Conservation (phyloP, 805 yeast genomes). For the Martiniozyma abietophila region DNA sequence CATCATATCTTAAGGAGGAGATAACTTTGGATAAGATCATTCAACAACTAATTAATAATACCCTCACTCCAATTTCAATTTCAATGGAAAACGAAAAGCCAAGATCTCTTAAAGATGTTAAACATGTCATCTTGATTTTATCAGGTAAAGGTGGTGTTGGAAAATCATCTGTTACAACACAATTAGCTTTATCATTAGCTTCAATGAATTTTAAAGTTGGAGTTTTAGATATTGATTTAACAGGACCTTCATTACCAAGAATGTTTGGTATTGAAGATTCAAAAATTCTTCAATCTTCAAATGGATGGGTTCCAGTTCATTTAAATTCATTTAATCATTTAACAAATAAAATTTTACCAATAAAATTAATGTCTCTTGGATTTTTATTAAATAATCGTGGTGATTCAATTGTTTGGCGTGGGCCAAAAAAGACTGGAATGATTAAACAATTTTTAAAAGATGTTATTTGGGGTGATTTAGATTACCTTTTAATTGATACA, state of each 20-base stretch:
- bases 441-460: constrained; percentile 86
- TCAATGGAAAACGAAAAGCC: too few relatives aligned
- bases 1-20: too few relatives aligned
- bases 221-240: constrained; percentile 86
- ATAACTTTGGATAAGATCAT: too few relatives aligned
- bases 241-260: constrained; percentile 94
- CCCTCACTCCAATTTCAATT: too few relatives aligned
- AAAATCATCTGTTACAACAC: constrained; percentile 92
- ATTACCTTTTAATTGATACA: constrained; percentile 82
- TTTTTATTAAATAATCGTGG: constrained; percentile 78
- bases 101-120: constrained; percentile 35
- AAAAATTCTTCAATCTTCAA: constrained; percentile 73
- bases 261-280: constrained; percentile 85
- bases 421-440: constrained; percentile 98
- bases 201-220: constrained; percentile 76
- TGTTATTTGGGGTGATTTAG: constrained; percentile 81
- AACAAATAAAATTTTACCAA: constrained; percentile 15
- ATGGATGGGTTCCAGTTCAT: constrained; percentile 95
- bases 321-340: constrained; percentile 24
- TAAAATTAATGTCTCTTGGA: constrained; percentile 79
- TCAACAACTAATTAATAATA: too few relatives aligned
- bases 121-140: constrained; percentile 71
- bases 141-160: constrained; percentile 99
- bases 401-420: constrained; percentile 94
- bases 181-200: constrained; percentile 75